Percentiles rank a stretch among this genome's conserved stretches.
Evolutionary conservation across 1,284 basidiomycete species (phyloP).

Genomic region (Ceratobasidium theobromae): DNA sequence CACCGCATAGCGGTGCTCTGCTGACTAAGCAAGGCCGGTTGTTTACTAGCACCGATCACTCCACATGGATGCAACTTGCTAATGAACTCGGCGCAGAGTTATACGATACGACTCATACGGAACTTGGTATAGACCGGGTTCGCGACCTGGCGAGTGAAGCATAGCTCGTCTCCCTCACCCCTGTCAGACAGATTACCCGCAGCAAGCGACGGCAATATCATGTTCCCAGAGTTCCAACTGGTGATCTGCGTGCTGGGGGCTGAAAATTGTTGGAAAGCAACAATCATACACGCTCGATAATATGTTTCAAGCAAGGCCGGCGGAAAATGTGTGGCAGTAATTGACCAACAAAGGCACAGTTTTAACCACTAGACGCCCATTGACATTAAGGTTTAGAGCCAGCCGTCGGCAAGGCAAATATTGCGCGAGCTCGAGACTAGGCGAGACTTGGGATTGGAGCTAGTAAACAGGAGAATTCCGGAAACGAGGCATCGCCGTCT

Average conservation of each 20-base stretch:
- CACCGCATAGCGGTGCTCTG: no score
- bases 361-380: neutral
- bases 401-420: slow-evolving; percentile 22
- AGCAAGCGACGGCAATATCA: no score
- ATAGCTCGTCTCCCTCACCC: no score
- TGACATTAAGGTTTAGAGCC: slow-evolving; percentile 6
- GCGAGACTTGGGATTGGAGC: slow-evolving; percentile 4
- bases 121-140: no score
- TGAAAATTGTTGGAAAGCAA: neutral
- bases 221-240: no score
- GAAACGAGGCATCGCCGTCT: no score
- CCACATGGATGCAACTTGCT: neutral
- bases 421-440: slow-evolving; percentile 4
- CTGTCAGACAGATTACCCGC: no score
- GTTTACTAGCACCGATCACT: neutral
- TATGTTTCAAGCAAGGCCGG: slow-evolving; percentile 7
- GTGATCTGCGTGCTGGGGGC: neutral
- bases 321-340: neutral
- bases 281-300: neutral
- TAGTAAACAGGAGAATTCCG: neutral
- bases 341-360: neutral
- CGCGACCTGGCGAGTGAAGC: no score
- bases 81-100: neutral
- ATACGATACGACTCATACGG: no score
- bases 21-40: neutral